Conservation (phyloP, 140 eudicot species). For the Oenanthe javanica region DNA sequence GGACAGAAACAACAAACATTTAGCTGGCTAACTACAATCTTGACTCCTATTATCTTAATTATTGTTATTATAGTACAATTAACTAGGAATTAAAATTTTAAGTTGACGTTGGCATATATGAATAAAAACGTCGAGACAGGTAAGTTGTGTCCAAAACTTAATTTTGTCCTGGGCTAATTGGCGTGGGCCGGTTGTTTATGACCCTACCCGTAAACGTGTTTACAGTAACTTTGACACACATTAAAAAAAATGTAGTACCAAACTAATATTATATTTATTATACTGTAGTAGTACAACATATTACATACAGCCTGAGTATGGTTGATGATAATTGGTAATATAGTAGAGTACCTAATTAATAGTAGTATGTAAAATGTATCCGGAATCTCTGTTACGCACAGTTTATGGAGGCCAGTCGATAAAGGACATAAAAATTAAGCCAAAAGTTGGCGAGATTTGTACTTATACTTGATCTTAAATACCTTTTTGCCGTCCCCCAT, state of each 20-base stretch:
- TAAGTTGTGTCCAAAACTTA: slow-evolving; percentile 5
- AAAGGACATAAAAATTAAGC: neutral
- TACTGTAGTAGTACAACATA: neutral
- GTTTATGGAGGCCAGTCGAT: neutral
- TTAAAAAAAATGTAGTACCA: neutral
- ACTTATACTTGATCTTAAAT: neutral
- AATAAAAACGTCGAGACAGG: neutral
- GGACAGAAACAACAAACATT: slow-evolving; percentile 4
- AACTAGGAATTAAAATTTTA: neutral
- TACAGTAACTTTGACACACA: neutral
- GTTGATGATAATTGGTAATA: neutral
- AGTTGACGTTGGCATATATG: neutral
- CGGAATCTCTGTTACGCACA: slow-evolving; percentile 6
- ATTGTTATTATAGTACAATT: neutral
- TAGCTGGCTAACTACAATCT: slow-evolving; percentile 2
- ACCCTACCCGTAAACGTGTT: slow-evolving; percentile 11
- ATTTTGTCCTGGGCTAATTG: slow-evolving; percentile 1
- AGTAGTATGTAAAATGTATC: neutral
- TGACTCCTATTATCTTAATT: neutral
- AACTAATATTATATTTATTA: neutral
- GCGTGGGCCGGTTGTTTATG: neutral
- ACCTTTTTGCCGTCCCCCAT: slow-evolving; percentile 4
- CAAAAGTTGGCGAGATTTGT: neutral
- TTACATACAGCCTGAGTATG: neutral
- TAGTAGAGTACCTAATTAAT: too few relatives aligned